A percentile compares a stretch with the other conserved stretches of the same genome.
These are phyloP conservation scores for Lathyrus sativus DNA, from an alignment of 306 rosid genomes.

Conservation along the genomic window DNA sequence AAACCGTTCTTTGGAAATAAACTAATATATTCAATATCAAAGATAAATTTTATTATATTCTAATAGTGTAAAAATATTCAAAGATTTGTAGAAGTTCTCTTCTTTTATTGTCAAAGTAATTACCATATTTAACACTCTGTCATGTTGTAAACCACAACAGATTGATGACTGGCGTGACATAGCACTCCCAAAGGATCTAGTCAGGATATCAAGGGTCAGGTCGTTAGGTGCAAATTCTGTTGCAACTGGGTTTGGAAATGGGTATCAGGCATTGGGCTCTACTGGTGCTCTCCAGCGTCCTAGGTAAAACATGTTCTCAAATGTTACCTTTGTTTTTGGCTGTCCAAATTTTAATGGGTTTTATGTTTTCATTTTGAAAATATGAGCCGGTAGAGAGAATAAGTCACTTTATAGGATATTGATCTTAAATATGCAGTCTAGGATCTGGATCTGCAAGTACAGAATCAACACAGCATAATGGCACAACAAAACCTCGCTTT, in stretches of 20 bases:
- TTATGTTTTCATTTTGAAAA: constrained; percentile 16
- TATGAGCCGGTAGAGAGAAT: constrained; percentile 17
- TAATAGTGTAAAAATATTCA: not conserved
- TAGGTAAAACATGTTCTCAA: constrained; percentile 57
- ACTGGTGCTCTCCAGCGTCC: constrained; percentile 49
- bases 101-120: not conserved
- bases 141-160: constrained; percentile 49
- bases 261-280: constrained; percentile 64
- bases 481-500: constrained; percentile 55
- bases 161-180: constrained; percentile 98
- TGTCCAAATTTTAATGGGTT: constrained; percentile 23
- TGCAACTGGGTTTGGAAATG: constrained; percentile 88
- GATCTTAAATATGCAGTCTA: constrained; percentile 49
- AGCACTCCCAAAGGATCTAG: constrained; percentile 74
- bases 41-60: not conserved
- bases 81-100: constrained; percentile 3
- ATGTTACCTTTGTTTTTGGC: constrained; percentile 18
- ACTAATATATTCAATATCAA: not conserved
- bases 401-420: constrained; percentile 43
- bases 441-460: constrained; percentile 55
- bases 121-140: not conserved
- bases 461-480: constrained; percentile 57
- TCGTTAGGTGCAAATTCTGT: constrained; percentile 71
- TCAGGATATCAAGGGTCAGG: constrained; percentile 63
- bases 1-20: not conserved